A percentile compares a stretch with the other conserved stretches of the same genome.
phyloP scores from a whole-genome alignment of 1,284 basidiomycete genomes.

The Neonothopanus nambi region DNA sequence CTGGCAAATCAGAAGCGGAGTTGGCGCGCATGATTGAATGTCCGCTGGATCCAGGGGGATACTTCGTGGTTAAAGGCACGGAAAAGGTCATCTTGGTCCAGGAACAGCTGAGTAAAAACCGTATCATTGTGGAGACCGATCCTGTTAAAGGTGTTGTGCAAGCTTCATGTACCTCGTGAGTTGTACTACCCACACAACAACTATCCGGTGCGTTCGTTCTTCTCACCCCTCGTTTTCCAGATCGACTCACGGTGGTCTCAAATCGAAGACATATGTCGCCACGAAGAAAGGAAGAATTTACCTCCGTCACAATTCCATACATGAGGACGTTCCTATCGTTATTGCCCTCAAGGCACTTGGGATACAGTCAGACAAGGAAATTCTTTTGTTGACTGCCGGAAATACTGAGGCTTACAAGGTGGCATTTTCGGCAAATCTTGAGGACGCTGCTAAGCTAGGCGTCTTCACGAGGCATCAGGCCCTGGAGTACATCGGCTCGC shows the following conservation, averaged over 20 bases:
- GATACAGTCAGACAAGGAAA: constrained; percentile 97
- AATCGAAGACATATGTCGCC: constrained; percentile 97
- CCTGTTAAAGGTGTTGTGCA: constrained; percentile 89
- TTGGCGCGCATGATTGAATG: constrained; percentile 95
- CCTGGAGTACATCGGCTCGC: constrained; percentile 91
- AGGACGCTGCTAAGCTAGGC: constrained; percentile 90
- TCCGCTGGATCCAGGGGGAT: constrained; percentile 97
- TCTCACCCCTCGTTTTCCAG: constrained; percentile 38
- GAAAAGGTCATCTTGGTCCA: constrained; percentile 99
- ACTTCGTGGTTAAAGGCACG: constrained; percentile 99
- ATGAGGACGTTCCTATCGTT: constrained; percentile 96
- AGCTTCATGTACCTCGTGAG: constrained; percentile 96
- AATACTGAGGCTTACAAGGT: constrained; percentile 89
- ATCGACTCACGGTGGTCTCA: constrained; percentile 95
- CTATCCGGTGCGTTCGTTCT: constrained; percentile 7
- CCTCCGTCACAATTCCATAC: constrained; percentile 97
- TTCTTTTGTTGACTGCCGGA: constrained; percentile 92
- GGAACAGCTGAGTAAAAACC: constrained; percentile 98
- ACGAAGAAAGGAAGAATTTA: constrained; percentile 95
- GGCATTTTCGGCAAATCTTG: constrained; percentile 89
- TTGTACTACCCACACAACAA: constrained; percentile 15
- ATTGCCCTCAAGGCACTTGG: constrained; percentile 97
- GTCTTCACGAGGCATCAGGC: constrained; percentile 94
- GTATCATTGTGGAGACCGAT: constrained; percentile 98
- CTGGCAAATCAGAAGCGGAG: constrained; percentile 75